These are phyloP conservation scores for Rachicladosporium sp. DNA, from an alignment of 2,329 filamentous ascomycete species.

Conservation along the genomic window DNA sequence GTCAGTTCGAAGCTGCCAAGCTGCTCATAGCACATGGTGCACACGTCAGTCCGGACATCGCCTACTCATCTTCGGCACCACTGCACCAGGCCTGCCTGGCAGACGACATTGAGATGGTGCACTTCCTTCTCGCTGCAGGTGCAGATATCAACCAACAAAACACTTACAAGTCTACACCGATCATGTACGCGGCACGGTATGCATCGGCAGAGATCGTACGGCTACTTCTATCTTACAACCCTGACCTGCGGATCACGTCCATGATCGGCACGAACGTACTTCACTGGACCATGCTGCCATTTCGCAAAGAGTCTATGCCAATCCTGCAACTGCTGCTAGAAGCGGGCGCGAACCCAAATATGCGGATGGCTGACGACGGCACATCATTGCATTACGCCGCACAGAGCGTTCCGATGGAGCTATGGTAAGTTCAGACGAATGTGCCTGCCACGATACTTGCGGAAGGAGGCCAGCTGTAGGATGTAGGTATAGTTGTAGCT, in stretches of 20 bases:
- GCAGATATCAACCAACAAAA: conserved; percentile 17
- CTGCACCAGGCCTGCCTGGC: conserved; percentile 20
- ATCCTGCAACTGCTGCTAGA: conserved; percentile 16
- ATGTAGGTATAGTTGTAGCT: no score
- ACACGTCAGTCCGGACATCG: conserved; percentile 16
- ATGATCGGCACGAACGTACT: conserved; percentile 21
- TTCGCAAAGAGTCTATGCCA: conserved; percentile 14
- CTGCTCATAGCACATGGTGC: conserved; percentile 19
- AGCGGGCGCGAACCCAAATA: conserved; percentile 18
- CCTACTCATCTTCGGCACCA: conserved; percentile 17
- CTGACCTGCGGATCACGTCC: conserved; percentile 14
- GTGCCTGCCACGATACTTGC: no score
- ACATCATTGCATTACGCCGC: conserved; percentile 21
- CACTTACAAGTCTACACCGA: conserved; percentile 19
- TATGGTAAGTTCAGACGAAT: no score
- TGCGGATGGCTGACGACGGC: conserved; percentile 17
- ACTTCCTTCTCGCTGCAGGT: conserved; percentile 11
- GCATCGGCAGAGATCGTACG: conserved; percentile 13
- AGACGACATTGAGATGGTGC: conserved; percentile 16
- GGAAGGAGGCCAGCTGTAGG: no score
- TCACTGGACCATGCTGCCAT: conserved; percentile 15
- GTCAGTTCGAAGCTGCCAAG: conserved; percentile 16
- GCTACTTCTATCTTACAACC: conserved; percentile 16
- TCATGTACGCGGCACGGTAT: conserved; percentile 24
- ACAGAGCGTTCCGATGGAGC: conserved; percentile 5